Evolutionary conservation across 2,329 filamentous ascomycete species (phyloP), one percentile per base, ranked within the genome.

Genomic region (Penicillium italicum): DNA sequence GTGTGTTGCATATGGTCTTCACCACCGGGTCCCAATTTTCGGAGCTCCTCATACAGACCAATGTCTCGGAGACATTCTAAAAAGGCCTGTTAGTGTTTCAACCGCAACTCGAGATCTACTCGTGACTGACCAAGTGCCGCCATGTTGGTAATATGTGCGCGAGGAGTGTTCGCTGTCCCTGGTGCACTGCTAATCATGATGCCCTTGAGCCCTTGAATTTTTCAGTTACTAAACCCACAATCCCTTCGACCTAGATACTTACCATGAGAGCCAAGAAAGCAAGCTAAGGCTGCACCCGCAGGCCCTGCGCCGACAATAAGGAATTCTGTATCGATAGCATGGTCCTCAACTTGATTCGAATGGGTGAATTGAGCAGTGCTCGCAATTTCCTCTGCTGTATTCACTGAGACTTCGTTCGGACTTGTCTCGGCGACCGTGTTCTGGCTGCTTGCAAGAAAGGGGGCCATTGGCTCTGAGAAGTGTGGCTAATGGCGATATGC

Each of bases 71-170:
- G 70, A 63, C 79, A 82, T 61, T 83, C 84, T 74, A 33, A 26
- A 44, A 10, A 16, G 3, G 44, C n/a, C 18, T 26, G 11, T 48
- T 24, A 50, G 20, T 7, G 46, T 22, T 18, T 14, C 9, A 16
- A 5, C 31, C 30, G 11, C 10, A 34, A 24, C 10, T 26, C 2
- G 2, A 6, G 5, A 30, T 2, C 1, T 4, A 8, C 10, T 5
- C 16, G n/a, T 9, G 28, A 61, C 60, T 58, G 37, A 69, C 66
- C 66, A 18, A 82, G 65, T 0, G 81, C 81, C 0, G 81, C 82
- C 68, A 80, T 80, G 64, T 85, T 86, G 41, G 80, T 84, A 53
- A 85, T 82, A 64, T 86, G 83, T 0, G 83, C 83, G 26, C 84
- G 73, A 1, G 84, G 84, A 1, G 82, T 84, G 54, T 81, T 72